phyloP scores from a whole-genome alignment of 139 green algal genomes.

The Picochlorum sp. region DNA sequence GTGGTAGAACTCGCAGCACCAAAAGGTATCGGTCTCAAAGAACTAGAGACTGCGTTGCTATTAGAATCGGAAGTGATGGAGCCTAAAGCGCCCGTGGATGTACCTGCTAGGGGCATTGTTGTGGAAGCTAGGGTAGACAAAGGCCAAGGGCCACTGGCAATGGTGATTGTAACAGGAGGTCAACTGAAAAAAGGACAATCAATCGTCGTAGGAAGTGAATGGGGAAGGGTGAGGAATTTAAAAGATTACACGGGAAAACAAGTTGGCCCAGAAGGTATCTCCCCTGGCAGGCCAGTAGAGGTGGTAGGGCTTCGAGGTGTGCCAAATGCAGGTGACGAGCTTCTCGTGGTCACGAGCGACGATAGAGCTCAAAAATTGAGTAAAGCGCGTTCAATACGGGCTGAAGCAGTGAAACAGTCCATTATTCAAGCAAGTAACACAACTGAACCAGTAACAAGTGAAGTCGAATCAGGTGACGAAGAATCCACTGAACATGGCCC shows the following conservation, averaged over 20 bases:
- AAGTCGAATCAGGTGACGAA: too few species aligned
- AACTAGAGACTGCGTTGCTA: conserved; percentile 79
- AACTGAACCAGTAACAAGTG: too few species aligned
- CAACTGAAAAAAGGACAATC: conserved; percentile 53
- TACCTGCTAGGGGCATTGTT: conserved; percentile 52
- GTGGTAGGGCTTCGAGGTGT: conserved; percentile 60
- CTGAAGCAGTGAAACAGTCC: background rate
- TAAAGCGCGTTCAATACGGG: conserved; percentile 3
- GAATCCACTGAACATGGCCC: background rate
- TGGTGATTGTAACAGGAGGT: conserved; percentile 56
- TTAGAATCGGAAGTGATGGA: conserved; percentile 46
- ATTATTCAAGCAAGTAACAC: too few species aligned
- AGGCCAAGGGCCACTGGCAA: conserved; percentile 73
- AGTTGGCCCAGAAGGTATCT: conserved; percentile 22
- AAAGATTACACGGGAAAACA: conserved; percentile 13
- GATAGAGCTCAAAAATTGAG: conserved; percentile 43
- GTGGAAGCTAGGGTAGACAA: conserved; percentile 75
- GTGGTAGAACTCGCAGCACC: conserved; percentile 61
- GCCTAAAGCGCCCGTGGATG: background rate
- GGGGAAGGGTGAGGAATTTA: conserved; percentile 49
- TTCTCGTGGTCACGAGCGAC: conserved; percentile 47
- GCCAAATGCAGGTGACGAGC: conserved; percentile 71
- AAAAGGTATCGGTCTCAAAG: conserved; percentile 48
- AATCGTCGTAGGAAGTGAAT: conserved; percentile 77
- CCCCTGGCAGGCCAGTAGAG: conserved; percentile 56